Percentiles rank a stretch among this genome's conserved stretches.
Evolutionary conservation across 768 basidiomycete species (phyloP).

Genomic region (Pisolithus marmoratus): DNA sequence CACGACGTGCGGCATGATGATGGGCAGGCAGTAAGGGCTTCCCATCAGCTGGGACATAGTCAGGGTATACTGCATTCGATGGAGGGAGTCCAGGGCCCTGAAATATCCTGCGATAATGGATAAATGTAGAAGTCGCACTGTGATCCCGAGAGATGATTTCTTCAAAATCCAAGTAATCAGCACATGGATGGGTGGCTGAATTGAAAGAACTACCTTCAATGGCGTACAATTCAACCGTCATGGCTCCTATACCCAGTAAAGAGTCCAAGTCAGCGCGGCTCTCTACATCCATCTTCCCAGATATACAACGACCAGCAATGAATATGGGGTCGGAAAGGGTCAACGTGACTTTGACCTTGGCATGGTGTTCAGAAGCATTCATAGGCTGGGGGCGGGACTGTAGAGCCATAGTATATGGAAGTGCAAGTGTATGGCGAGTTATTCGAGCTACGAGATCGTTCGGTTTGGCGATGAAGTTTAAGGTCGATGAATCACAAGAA

Average conservation of each 20-base stretch:
- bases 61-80: constrained; percentile 73
- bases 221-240: constrained; percentile 74
- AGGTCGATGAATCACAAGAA: constrained; percentile 6
- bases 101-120: constrained; percentile 65
- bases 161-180: constrained; percentile 23
- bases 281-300: constrained; percentile 78
- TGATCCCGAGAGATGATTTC: constrained; percentile 75
- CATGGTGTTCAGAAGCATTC: constrained; percentile 76
- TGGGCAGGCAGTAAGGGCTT: constrained; percentile 56
- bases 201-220: constrained; percentile 48
- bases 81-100: constrained; percentile 80
- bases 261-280: constrained; percentile 59
- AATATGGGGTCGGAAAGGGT: constrained; percentile 53
- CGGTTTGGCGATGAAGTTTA: constrained; percentile 3
- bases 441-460: not conserved
- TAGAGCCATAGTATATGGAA: constrained; percentile 17
- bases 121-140: constrained; percentile 72
- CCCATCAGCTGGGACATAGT: constrained; percentile 42
- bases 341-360: constrained; percentile 69
- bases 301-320: constrained; percentile 59
- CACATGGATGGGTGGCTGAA: not conserved
- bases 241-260: constrained; percentile 65
- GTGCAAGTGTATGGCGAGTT: not conserved
- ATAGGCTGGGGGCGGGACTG: constrained; percentile 53
- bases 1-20: constrained; percentile 70